These are phyloP conservation scores for Mucor racemosus DNA, from an alignment of 371 early-diverging fungal species.

Conservation along the genomic window DNA sequence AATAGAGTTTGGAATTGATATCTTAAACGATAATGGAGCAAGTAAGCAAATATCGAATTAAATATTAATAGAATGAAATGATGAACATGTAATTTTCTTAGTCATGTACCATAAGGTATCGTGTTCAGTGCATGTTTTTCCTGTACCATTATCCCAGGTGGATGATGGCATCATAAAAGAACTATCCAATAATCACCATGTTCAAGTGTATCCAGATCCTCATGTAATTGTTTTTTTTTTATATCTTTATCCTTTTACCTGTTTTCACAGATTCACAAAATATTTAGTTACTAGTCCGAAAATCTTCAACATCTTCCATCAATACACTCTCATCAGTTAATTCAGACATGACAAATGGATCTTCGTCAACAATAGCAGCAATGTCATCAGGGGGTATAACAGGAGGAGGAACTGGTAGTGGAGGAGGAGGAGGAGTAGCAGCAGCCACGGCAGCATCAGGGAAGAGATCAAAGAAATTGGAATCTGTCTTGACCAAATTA, in stretches of 20 bases:
- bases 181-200: neutral
- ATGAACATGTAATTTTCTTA: constrained; percentile 14
- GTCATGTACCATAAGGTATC: constrained; percentile 77
- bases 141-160: constrained; percentile 45
- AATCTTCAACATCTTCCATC: constrained; percentile 17
- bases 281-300: constrained; percentile 11
- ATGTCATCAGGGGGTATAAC: neutral
- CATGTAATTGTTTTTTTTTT: neutral
- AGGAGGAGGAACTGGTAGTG: neutral
- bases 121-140: constrained; percentile 57
- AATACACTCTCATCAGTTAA: constrained; percentile 11
- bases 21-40: constrained; percentile 67
- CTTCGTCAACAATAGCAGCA: neutral
- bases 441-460: neutral
- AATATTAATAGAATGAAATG: neutral
- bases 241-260: too few species aligned
- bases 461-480: constrained; percentile 28
- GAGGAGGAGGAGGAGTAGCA: neutral
- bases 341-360: constrained; percentile 8
- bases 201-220: constrained; percentile 17
- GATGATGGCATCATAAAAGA: constrained; percentile 38
- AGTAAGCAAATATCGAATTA: constrained; percentile 13
- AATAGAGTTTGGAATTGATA: constrained; percentile 91
- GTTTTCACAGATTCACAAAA: neutral
- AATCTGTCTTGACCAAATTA: constrained; percentile 37